Percentiles rank a stretch among this genome's conserved stretches.
These are phyloP conservation scores for Leucocoprinus birnbaumii DNA, from an alignment of 768 basidiomycete species.

Conservation along the genomic window DNA sequence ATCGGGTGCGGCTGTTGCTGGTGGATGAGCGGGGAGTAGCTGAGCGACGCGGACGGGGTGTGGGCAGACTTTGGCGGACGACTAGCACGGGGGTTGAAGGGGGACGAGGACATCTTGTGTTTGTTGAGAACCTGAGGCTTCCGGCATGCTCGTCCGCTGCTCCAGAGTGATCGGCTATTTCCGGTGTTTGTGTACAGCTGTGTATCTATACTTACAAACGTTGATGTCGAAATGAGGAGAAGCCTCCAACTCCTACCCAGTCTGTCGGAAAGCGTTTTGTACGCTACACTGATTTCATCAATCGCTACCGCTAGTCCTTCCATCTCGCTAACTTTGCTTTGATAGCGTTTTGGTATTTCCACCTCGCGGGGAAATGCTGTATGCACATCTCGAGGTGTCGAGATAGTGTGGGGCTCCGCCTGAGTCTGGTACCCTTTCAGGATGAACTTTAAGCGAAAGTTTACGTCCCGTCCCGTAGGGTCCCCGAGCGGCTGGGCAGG, in stretches of 20 bases:
- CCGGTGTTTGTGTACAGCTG: not conserved
- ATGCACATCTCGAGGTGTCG: not conserved
- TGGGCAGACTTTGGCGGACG: not conserved
- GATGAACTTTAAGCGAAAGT: conserved; percentile 82
- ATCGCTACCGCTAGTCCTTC: conserved; percentile 85
- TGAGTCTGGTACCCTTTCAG: conserved; percentile 58
- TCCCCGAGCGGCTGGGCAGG: too few species aligned
- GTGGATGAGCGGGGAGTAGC: too few species aligned
- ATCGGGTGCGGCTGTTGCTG: too few species aligned
- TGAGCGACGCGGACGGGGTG: too few species aligned
- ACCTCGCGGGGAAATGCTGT: too few species aligned
- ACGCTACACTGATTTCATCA: conserved; percentile 80
- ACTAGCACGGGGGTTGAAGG: too few species aligned
- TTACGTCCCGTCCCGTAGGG: too few species aligned
- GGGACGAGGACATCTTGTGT: too few species aligned
- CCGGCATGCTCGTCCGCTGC: too few species aligned
- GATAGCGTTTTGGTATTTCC: too few species aligned
- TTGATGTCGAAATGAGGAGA: conserved; percentile 65
- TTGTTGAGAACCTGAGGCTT: too few species aligned
- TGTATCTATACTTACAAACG: conserved; percentile 40
- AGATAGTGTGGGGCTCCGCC: conserved; percentile 1
- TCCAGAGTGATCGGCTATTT: not conserved
- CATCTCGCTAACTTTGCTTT: not conserved
- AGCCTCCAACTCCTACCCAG: conserved; percentile 68
- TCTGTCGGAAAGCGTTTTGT: conserved; percentile 74